Conservation (phyloP, 2,329 filamentous ascomycete species). For the Didymella segeticola region DNA sequence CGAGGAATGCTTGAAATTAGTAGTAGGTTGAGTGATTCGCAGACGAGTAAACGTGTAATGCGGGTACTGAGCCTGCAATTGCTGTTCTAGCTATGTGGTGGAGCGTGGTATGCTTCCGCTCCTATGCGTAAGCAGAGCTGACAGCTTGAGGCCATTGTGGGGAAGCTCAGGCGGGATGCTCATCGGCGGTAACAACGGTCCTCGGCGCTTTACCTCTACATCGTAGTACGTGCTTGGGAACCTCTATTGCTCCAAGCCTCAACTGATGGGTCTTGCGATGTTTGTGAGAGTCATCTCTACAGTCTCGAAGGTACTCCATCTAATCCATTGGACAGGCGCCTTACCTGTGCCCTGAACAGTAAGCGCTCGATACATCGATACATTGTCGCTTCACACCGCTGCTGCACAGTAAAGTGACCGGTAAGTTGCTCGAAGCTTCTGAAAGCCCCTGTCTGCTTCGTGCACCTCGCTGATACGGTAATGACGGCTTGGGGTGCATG, state of each 20-base stretch:
- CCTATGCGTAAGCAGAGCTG: neutral
- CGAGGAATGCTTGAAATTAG: neutral
- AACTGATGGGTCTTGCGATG: neutral
- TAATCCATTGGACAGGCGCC: neutral
- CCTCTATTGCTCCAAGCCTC: too few relatives aligned
- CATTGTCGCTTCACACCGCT: neutral
- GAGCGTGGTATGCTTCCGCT: slow-evolving; percentile 3
- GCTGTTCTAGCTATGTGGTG: neutral
- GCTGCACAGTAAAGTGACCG: neutral
- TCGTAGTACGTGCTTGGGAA: neutral
- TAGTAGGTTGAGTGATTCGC: neutral
- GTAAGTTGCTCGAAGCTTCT: slow-evolving; percentile 12
- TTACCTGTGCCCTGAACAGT: neutral
- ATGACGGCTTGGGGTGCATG: slow-evolving; percentile 7
- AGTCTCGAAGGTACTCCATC: neutral
- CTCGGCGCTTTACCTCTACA: neutral
- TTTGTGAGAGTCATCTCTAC: neutral
- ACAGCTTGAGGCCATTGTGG: slow-evolving; percentile 18
- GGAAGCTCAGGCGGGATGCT: slow-evolving; percentile 4
- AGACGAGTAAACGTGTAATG: neutral
- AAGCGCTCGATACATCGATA: slow-evolving; percentile 8
- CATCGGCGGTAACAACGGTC: neutral
- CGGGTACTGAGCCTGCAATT: neutral
- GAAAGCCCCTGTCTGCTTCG: slow-evolving; percentile 11
- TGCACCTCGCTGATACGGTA: slow-evolving; percentile 15